Evolutionary conservation across 176 grass and related monocot genomes (phyloP), one percentile per base, ranked within the genome.

Genomic region (Zoysia japonica): DNA sequence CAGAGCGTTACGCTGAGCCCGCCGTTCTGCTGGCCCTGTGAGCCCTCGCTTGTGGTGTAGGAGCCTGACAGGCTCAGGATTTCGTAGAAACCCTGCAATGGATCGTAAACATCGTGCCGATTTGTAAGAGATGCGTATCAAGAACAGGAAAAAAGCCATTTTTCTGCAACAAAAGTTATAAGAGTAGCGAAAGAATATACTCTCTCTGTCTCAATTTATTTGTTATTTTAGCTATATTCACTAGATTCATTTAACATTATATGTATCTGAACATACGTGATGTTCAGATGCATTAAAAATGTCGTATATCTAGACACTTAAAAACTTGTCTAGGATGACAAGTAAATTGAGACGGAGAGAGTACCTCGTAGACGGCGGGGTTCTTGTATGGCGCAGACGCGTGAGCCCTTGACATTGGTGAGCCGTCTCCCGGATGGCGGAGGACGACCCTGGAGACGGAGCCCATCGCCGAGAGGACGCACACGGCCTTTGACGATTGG

Each of bases 391-490:
- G 28, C 44, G 62, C 20, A 11, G 87, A 38, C 44, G 52, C 2
- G 19, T 86, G 78, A 48, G 47, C 12, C 81, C 71, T 76, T 8
- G 81, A 54, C 59, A 78, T 51, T 10, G 78, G 69, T 10, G 86
- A 56, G 49, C 35, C 20, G 1, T 89, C 83, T 62, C 56, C 81
- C 3, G 91, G 82, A 66, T 91, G 74, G 16, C 90, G 85, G 6
- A 97, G 93, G 59, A 89, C 75, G 3, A 74, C 91, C 14, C 88
- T 83, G 53, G 93, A 97, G 46, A 97, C 78, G 3, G 91, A 87
- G 36, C 93, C 93, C 77, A 71, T 97, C 36, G 91, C 93, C 37
- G 93, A 97, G 51, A 97, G 90, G 36, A 97, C 80, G 35, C 90
- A 97, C 15, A 97, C 81, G 1, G 90, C 88, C 73, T 88, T 86